These are phyloP conservation scores for Fusarium agapanthi DNA, from an alignment of 2,329 filamentous ascomycete genomes.

Conservation along the genomic window DNA sequence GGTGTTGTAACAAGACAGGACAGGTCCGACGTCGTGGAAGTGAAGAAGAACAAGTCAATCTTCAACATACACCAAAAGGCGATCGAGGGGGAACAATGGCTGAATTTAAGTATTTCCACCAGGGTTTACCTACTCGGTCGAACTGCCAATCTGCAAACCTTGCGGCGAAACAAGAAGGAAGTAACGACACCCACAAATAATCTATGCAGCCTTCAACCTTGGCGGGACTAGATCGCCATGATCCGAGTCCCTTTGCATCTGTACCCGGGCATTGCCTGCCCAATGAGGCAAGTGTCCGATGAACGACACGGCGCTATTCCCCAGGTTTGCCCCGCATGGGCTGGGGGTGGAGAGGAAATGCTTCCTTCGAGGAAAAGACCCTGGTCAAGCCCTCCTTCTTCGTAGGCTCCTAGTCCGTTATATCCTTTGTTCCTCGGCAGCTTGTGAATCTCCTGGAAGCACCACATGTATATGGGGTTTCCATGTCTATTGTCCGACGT, in stretches of 20 bases:
- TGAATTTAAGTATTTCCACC: constrained; percentile 37
- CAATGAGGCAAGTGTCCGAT: constrained; percentile 39
- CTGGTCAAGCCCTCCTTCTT: not conserved
- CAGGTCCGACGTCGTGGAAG: constrained; percentile 9
- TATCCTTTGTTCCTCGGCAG: constrained; percentile 38
- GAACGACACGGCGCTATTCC: constrained; percentile 34
- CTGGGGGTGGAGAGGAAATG: constrained; percentile 15
- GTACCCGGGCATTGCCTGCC: constrained; percentile 38
- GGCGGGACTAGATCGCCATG: constrained; percentile 38
- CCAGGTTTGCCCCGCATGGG: constrained; percentile 44
- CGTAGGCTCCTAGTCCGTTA: constrained; percentile 13
- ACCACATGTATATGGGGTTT: constrained; percentile 23
- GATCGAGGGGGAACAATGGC: constrained; percentile 19
- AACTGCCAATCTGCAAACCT: constrained; percentile 15
- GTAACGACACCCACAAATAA: constrained; percentile 9
- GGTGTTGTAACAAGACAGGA: not conserved
- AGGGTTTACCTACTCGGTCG: constrained; percentile 10
- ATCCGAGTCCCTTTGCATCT: constrained; percentile 41
- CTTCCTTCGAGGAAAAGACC: constrained; percentile 6
- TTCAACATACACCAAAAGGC: constrained; percentile 9
- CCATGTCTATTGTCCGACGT: constrained; percentile 23
- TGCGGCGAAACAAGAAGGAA: constrained; percentile 19
- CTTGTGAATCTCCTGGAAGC: constrained; percentile 35
- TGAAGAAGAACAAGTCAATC: constrained; percentile 22
- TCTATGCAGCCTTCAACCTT: constrained; percentile 20